Evolutionary conservation across 345 rosid species (phyloP).

Genomic region (Rhizophora mangle): DNA sequence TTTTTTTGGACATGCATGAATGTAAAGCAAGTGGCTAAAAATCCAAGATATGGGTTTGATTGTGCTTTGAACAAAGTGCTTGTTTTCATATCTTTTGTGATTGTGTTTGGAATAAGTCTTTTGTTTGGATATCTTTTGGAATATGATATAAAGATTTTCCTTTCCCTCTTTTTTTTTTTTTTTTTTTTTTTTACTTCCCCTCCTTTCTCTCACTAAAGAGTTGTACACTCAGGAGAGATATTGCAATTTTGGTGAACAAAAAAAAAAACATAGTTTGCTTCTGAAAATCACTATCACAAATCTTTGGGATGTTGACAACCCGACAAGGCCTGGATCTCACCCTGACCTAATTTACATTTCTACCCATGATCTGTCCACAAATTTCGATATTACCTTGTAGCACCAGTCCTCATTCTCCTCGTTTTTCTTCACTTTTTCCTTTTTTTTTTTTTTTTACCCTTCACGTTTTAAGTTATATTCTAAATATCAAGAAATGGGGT

Average conservation of each 20-base stretch:
- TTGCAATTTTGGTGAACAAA: neutral
- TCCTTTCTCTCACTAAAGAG: neutral
- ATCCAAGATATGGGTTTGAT: slow-evolving; percentile 18
- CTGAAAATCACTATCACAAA: slow-evolving; percentile 47
- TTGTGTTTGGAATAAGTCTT: neutral
- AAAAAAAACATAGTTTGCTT: neutral
- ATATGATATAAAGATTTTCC: neutral
- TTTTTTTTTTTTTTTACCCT: too few species aligned
- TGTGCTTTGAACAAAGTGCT: neutral
- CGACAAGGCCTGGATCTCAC: slow-evolving; percentile 54
- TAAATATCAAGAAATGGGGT: too few species aligned
- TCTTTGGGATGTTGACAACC: slow-evolving; percentile 59
- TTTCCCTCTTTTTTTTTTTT: too few species aligned
- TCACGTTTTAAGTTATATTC: too few species aligned
- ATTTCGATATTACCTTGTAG: slow-evolving; percentile 7
- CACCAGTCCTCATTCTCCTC: neutral
- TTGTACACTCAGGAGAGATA: neutral
- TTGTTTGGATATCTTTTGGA: neutral
- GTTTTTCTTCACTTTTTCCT: neutral
- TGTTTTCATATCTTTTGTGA: neutral
- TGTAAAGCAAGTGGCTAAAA: neutral
- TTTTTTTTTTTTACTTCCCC: neutral
- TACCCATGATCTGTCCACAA: slow-evolving; percentile 11
- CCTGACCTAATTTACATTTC: slow-evolving; percentile 31
- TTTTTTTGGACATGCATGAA: too few species aligned